phyloP scores from a whole-genome alignment of 2,329 filamentous ascomycete genomes.

The Sordariomycetes sp. region DNA sequence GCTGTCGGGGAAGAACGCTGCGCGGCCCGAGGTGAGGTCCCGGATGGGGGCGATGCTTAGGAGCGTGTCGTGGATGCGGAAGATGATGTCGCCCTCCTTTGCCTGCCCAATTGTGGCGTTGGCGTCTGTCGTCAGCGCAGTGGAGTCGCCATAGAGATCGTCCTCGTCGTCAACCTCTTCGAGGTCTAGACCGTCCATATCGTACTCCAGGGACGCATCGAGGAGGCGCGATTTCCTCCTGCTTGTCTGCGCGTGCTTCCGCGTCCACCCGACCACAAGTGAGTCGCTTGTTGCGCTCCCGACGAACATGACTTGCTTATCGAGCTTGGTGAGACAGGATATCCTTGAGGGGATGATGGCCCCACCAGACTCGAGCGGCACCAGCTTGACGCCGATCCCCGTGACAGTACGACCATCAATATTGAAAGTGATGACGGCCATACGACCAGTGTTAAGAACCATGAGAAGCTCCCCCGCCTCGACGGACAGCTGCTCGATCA shows the following conservation, averaged over 20 bases:
- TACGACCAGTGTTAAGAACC: conserved; percentile 59
- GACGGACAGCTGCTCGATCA: conserved; percentile 61
- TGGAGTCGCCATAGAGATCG: conserved; percentile 37
- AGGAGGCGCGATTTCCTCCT: conserved; percentile 51
- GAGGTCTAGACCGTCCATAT: conserved; percentile 35
- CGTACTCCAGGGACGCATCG: conserved; percentile 37
- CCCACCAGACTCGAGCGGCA: conserved; percentile 51
- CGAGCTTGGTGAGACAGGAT: conserved; percentile 57
- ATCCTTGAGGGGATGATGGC: conserved; percentile 45
- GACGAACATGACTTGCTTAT: conserved; percentile 61
- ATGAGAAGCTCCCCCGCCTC: conserved; percentile 78
- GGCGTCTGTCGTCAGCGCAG: conserved; percentile 18
- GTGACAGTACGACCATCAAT: conserved; percentile 88
- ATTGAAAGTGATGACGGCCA: conserved; percentile 67
- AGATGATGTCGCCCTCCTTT: conserved; percentile 52
- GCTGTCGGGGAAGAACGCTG: conserved; percentile 25
- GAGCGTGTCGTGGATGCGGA: conserved; percentile 66
- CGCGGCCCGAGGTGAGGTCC: conserved; percentile 56
- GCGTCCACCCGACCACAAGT: conserved; percentile 65
- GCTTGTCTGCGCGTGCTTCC: conserved; percentile 44
- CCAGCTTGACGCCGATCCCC: conserved; percentile 58
- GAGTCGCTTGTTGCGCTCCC: conserved; percentile 80
- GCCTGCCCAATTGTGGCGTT: conserved; percentile 16
- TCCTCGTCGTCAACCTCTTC: conserved; percentile 50
- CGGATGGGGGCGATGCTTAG: conserved; percentile 69